Base-by-base conservation (phyloP, 1,139 yeast genomes). In the Protomyces lactucae-debilis region DNA sequence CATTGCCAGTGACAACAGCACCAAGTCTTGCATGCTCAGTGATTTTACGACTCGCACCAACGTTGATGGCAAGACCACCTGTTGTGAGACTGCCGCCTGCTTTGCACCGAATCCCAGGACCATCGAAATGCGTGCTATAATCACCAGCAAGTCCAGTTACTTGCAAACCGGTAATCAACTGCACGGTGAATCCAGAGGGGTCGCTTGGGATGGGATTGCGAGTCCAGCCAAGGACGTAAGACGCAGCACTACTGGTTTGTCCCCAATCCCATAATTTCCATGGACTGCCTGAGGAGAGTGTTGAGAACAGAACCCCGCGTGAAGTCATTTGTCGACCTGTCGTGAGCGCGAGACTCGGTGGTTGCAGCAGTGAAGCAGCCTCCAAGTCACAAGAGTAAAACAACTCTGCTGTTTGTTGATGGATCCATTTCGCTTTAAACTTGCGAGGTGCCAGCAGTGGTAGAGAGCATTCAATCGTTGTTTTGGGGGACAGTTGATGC, bases 321-420 rank as follows among this genome's bases (percentile, higher is more conserved):
- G 52, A 52, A n/a, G 66, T 64, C 37, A 64, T 55, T 32, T 53
- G 54, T 9, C 54, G 55, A 4, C 66, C 66, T 36, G 59, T 43
- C 39, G 64, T 60, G 21, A 64, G 23, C 16, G 61, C 54, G 9
- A 64, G n/a, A 14, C 60, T 57, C 14, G 66, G 66, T 8, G 66
- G 66, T 23, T 46, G 37, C 14, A 53, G 43, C 6, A 60, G 32
- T 6, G 59, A 52, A 16, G 55, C 40, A 18, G 60, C 57, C 14
- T 55, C 37, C 28, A 54, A 43, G 25, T 54, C 64, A 9, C 40
- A 40, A 9, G 54, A 37, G 39, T 52, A 48, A 36, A 59, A 64
- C 52, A 60, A 35, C 25, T 64, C 65, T 10, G 57, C 59, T 40
- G 55, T 52, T 37, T 59, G 53, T 35, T 53, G 60, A 54, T 59